Evolutionary conservation across 78 protist genomes (phyloP).

Genomic region (Cavenderia fasciculata): DNA sequence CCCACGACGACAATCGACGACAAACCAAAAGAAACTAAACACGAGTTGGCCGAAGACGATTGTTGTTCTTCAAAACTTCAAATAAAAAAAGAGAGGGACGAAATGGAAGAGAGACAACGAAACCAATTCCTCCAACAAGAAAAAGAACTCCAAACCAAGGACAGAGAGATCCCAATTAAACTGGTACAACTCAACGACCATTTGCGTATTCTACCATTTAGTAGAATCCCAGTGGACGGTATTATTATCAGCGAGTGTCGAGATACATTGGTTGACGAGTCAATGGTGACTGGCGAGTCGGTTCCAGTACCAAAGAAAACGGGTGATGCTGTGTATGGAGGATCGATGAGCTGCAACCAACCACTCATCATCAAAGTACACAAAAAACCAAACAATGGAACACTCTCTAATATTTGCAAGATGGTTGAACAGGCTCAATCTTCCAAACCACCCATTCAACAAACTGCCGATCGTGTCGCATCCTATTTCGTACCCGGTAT

Average conservation of each 20-base stretch:
- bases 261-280: conserved; percentile 85
- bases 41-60: no score
- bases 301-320: conserved; percentile 67
- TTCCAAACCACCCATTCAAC: conserved; percentile 65
- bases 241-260: background rate
- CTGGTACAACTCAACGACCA: conserved; percentile 82
- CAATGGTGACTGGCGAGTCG: conserved; percentile 93
- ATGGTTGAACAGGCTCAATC: conserved; percentile 93
- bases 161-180: background rate
- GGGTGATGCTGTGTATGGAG: conserved; percentile 88
- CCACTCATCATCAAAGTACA: conserved; percentile 45
- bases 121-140: no score
- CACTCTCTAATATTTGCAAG: conserved; percentile 78
- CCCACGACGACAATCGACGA: no score
- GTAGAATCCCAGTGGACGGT: conserved; percentile 84
- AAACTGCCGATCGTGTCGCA: conserved; percentile 88
- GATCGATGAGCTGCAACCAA: conserved; percentile 83
- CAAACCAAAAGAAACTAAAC: no score
- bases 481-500: conserved; percentile 91
- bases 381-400: conserved; percentile 77
- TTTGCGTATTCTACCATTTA: conserved; percentile 47
- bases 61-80: no score
- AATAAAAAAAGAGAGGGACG: background rate
- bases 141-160: no score
- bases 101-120: background rate